Evolutionary conservation across 768 basidiomycete genomes (phyloP), one percentile per base, ranked within the genome.

Genomic region (Tricholoma bakamatsutake): DNA sequence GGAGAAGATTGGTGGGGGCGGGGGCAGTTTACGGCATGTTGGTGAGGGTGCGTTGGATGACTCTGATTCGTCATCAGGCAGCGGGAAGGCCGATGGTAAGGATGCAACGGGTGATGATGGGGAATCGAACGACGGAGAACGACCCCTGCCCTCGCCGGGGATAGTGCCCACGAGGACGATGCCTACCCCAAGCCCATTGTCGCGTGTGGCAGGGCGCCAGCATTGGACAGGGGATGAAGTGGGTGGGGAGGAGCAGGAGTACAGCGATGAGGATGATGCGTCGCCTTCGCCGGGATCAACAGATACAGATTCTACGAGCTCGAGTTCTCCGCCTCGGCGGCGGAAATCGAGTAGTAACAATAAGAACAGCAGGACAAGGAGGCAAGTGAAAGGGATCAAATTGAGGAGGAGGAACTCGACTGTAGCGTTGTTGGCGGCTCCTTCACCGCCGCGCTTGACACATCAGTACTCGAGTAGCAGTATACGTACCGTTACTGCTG

Each of bases 31-130:
- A 31, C 73, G 81, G 1, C 83, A 89, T 61, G 81, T 85, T 10
- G 89, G 89, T 4, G 90, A 90, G 63, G 88, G 89, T 27, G 87
- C 85, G 1, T 69, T 92, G 3, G 85, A 87, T 56, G 88, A 90
- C 62, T 90, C 87, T 0, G 88, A 90, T 69, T 88, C 87, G 1
- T 80, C 79, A 1, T 77, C 67, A 55, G 74, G 65, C 40, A 69
- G 66, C 6, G 76, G 69, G 28, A 72, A 68, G 9, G 59, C 60
- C n/a, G 71, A 69, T 21, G 64, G 59, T 4, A 62, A 62, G n/a
- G 69, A 67, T 43, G 64, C 58, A 37, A 64, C 65, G 34, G 64
- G 59, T 45, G 65, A 63, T 37, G 63, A 58, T 52, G 66, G 60
- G 4, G 64, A 62, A 48, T 73, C 66, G 7, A 73, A 73, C 61